Base-by-base conservation (phyloP, 129 eudicot species). In the Artemisia annua region DNA sequence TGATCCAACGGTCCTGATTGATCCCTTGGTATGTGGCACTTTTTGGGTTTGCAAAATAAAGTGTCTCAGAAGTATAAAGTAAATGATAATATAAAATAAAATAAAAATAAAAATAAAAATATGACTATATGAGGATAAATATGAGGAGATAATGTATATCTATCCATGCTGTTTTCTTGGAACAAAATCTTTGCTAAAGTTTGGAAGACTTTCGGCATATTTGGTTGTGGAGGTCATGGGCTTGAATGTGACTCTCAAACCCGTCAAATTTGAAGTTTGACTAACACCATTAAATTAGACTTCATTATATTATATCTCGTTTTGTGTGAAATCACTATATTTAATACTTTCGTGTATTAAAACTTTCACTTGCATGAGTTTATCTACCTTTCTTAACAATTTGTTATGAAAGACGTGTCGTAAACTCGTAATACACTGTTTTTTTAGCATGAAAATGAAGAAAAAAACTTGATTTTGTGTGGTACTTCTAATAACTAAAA, bases 151-250 rank as follows among this genome's bases (percentile, higher is more conserved):
- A 70, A 77, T 69, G 55, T 22, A 20, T n/a, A 20, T 20, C 22
- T 59, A 76, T 69, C 81, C 81, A 67, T 76, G 56, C 32, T 44
- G 60, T 66, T 75, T 67, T 58, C 74, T 19, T 22, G 19, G 81
- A 77, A 69, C 75, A 77, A 77, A 77, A 69, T 77, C 70, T 69
- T 69, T 15, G 75, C 81, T 61, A 69, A 69, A 77, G 35, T 32
- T 50, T 60, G 70, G 70, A 32, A 77, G 75, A 77, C 75, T 77
- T 73, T 77, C 62, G 64, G 55, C 32, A 18, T 63, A 69, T 77
- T 14, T 22, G 14, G 14, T 24, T 61, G 75, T 77, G 75, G 75
- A 18, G 75, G 22, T 77, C 70, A 77, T 77, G n/a, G 81, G 71
- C 75, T 51, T 69, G 81, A 77, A 19, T 51, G 71, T 35, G 81